These are phyloP conservation scores for Oropetium thomaeum DNA, from an alignment of 176 grass and related monocot genomes.

Conservation along the genomic window DNA sequence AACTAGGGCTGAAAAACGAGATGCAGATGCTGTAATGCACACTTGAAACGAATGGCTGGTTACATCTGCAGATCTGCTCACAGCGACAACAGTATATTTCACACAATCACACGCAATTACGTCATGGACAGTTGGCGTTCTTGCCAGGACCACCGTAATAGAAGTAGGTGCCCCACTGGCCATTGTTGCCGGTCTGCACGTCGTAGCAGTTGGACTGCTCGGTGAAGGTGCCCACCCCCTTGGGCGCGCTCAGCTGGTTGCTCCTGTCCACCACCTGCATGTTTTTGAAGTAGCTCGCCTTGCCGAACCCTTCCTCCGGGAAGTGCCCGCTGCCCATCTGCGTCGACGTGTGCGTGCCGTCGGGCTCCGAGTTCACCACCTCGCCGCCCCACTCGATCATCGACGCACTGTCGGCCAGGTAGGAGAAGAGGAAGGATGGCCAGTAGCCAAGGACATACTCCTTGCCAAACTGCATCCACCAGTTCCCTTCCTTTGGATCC, in stretches of 20 bases:
- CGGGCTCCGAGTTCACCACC: constrained; percentile 60
- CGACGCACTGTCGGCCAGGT: constrained; percentile 55
- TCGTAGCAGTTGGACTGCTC: constrained; percentile 77
- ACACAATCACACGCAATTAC: too few species aligned
- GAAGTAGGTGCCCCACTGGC: constrained; percentile 83
- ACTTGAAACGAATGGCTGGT: constrained; percentile 20
- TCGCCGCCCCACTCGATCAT: constrained; percentile 90
- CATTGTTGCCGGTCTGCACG: constrained; percentile 63
- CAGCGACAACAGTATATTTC: background rate
- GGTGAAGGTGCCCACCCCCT: constrained; percentile 48
- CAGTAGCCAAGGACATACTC: constrained; percentile 70
- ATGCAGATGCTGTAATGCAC: constrained; percentile 18
- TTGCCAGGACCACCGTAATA: constrained; percentile 80
- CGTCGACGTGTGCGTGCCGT: constrained; percentile 57
- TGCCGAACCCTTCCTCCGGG: constrained; percentile 76
- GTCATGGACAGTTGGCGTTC: constrained; percentile 69
- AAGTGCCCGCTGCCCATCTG: constrained; percentile 80
- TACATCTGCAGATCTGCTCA: constrained; percentile 2
- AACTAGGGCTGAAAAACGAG: constrained; percentile 1
- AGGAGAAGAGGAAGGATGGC: constrained; percentile 73
- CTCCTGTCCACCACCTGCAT: constrained; percentile 68
- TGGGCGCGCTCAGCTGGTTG: constrained; percentile 51
- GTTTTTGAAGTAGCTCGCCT: constrained; percentile 79
- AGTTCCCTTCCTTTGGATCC: constrained; percentile 84
- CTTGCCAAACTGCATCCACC: constrained; percentile 91